phyloP scores from a whole-genome alignment of 805 yeast genomes.

The Wickerhamiella vanderwaltii region DNA sequence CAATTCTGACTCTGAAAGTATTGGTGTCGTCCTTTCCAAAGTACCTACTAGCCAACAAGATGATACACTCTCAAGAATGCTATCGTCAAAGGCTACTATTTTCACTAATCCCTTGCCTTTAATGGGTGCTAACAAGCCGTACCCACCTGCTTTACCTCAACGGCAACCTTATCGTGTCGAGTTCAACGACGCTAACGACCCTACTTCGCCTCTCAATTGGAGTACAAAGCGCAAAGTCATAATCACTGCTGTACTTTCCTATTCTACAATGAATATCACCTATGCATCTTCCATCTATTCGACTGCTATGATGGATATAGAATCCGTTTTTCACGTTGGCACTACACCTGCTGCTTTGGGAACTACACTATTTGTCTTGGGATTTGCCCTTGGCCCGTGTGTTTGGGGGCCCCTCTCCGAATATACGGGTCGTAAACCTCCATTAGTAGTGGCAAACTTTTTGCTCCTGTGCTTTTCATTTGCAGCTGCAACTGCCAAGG shows the following conservation, averaged over 20 bases:
- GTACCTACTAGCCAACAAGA: slow-evolving; percentile 3
- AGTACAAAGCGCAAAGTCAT: slow-evolving; percentile 35
- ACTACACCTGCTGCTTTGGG: slow-evolving; percentile 60
- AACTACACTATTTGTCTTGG: slow-evolving; percentile 73
- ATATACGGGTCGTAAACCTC: slow-evolving; percentile 54
- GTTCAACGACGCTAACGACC: slow-evolving; percentile 38
- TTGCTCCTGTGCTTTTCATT: slow-evolving; percentile 50
- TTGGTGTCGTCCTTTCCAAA: no score
- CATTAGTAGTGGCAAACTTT: slow-evolving; percentile 44
- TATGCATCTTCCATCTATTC: slow-evolving; percentile 82
- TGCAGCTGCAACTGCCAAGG: slow-evolving; percentile 68
- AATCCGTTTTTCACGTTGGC: slow-evolving; percentile 44
- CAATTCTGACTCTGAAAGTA: no score
- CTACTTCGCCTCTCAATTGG: slow-evolving; percentile 74
- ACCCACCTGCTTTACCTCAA: slow-evolving; percentile 4
- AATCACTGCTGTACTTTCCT: slow-evolving; percentile 37
- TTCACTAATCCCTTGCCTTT: background rate
- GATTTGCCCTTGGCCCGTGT: slow-evolving; percentile 88
- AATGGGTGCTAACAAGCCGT: slow-evolving; percentile 9
- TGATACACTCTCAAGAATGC: background rate
- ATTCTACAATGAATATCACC: slow-evolving; percentile 41
- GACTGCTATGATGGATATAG: slow-evolving; percentile 22
- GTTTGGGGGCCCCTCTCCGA: slow-evolving; percentile 87
- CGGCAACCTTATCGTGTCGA: slow-evolving; percentile 12
- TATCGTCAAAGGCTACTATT: background rate